A percentile compares a stretch with the other conserved stretches of the same genome.
phyloP scores from a whole-genome alignment of 208 protist genomes.

The Leishmania turanica region DNA sequence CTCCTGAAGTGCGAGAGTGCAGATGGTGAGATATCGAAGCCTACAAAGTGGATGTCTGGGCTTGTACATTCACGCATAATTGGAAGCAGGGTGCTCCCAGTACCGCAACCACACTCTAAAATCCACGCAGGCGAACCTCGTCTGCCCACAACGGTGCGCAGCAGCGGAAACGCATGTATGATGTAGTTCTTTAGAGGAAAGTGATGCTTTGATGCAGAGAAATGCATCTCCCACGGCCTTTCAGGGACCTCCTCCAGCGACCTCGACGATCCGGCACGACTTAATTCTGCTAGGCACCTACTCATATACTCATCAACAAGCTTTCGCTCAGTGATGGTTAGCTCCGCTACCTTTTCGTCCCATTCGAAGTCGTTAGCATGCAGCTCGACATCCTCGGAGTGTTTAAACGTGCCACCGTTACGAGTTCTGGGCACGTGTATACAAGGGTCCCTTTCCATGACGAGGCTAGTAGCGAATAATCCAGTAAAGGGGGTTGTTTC shows the following conservation, averaged over 20 bases:
- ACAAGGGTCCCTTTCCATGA: not conserved
- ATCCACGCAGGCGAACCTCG: slow-evolving; percentile 16
- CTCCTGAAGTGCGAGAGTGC: slow-evolving; percentile 48
- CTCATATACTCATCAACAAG: slow-evolving; percentile 41
- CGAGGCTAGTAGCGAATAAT: not conserved
- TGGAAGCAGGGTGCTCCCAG: slow-evolving; percentile 73
- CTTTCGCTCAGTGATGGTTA: slow-evolving; percentile 30
- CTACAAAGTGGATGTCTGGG: slow-evolving; percentile 48
- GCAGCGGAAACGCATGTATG: slow-evolving; percentile 66
- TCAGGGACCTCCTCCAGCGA: not conserved
- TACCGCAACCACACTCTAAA: slow-evolving; percentile 79
- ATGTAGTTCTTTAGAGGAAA: slow-evolving; percentile 88
- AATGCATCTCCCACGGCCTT: slow-evolving; percentile 62
- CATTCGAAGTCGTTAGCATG: slow-evolving; percentile 77
- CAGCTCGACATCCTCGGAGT: slow-evolving; percentile 61
- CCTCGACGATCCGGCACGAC: not conserved
- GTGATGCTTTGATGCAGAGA: slow-evolving; percentile 51
- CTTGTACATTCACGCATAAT: slow-evolving; percentile 59
- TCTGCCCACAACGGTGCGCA: slow-evolving; percentile 35
- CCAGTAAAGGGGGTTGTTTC: not conserved
- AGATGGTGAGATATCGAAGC: slow-evolving; percentile 63
- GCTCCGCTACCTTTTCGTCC: slow-evolving; percentile 44
- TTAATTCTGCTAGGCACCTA: slow-evolving; percentile 4
- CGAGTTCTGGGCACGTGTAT: slow-evolving; percentile 31
- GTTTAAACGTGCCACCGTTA: slow-evolving; percentile 47